Conservation (phyloP, 345 rosid genomes). For the Lepidium aucheri region DNA sequence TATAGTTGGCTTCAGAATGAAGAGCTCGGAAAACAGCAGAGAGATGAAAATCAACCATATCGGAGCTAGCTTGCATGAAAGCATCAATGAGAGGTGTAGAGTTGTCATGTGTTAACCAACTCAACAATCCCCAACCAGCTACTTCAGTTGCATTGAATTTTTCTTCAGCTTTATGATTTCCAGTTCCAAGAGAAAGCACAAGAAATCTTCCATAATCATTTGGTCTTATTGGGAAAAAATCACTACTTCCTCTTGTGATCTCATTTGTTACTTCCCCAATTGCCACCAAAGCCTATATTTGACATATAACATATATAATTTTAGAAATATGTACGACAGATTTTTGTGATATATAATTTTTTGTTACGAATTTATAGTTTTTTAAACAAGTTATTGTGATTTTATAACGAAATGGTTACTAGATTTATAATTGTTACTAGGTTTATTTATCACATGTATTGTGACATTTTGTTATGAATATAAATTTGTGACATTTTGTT, state of each 20-base stretch:
- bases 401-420: too few species aligned
- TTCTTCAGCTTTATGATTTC: slow-evolving; percentile 26
- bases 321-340: too few species aligned
- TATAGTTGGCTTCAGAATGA: slow-evolving; percentile 27
- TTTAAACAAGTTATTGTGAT: too few species aligned
- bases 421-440: too few species aligned
- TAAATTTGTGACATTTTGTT: too few species aligned
- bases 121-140: slow-evolving; percentile 55
- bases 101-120: slow-evolving; percentile 45
- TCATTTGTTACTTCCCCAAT: slow-evolving; percentile 44
- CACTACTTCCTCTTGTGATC: slow-evolving; percentile 26
- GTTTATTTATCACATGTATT: too few species aligned
- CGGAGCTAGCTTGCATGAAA: slow-evolving; percentile 52
- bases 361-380: too few species aligned
- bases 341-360: too few species aligned
- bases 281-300: slow-evolving; percentile 39
- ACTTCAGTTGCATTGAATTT: slow-evolving; percentile 36
- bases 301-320: background rate
- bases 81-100: slow-evolving; percentile 47
- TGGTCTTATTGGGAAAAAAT: slow-evolving; percentile 36
- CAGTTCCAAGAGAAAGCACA: slow-evolving; percentile 55
- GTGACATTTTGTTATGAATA: too few species aligned
- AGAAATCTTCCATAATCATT: slow-evolving; percentile 40
- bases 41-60: slow-evolving; percentile 54
- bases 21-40: slow-evolving; percentile 41